Percentiles rank a stretch among this genome's conserved stretches.
phyloP scores from a whole-genome alignment of 2,329 filamentous ascomycete species.

The Pezicula rhizophila region DNA sequence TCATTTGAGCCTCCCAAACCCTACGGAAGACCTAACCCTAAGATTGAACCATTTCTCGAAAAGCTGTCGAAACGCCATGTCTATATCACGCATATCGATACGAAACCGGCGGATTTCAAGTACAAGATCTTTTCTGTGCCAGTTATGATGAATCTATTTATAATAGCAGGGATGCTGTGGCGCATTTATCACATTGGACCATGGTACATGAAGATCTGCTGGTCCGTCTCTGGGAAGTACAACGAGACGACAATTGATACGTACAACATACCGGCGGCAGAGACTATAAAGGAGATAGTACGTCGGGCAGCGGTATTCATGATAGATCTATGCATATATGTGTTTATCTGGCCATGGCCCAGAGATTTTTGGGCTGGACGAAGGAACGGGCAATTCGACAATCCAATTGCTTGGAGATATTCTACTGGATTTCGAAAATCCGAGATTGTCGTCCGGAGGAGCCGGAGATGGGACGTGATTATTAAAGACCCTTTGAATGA shows the following conservation, averaged over 20 bases:
- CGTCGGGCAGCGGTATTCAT: constrained; percentile 59
- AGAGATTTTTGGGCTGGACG: constrained; percentile 62
- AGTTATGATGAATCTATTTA: constrained; percentile 65
- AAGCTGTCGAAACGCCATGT: constrained; percentile 63
- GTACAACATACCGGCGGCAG: constrained; percentile 46
- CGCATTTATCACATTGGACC: constrained; percentile 64
- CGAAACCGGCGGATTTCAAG: constrained; percentile 64
- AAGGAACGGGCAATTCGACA: constrained; percentile 37
- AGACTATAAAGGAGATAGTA: constrained; percentile 44
- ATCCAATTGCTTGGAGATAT: constrained; percentile 68
- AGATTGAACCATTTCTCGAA: constrained; percentile 59
- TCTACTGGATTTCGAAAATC: constrained; percentile 68
- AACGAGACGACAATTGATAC: constrained; percentile 63
- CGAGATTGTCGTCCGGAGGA: constrained; percentile 77
- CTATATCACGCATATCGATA: constrained; percentile 82
- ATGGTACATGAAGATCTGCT: constrained; percentile 51
- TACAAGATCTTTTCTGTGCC: constrained; percentile 78
- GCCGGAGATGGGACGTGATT: constrained; percentile 62
- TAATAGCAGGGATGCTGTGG: constrained; percentile 59
- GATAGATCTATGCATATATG: constrained; percentile 64
- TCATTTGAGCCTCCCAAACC: constrained; percentile 46
- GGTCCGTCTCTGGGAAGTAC: constrained; percentile 21
- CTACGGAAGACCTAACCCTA: constrained; percentile 60
- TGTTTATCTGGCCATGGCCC: constrained; percentile 69
- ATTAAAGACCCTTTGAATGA: constrained; percentile 33